These are phyloP conservation scores for Zancudomyces culisetae DNA, from an alignment of 371 early-diverging fungal genomes.

Conservation along the genomic window DNA sequence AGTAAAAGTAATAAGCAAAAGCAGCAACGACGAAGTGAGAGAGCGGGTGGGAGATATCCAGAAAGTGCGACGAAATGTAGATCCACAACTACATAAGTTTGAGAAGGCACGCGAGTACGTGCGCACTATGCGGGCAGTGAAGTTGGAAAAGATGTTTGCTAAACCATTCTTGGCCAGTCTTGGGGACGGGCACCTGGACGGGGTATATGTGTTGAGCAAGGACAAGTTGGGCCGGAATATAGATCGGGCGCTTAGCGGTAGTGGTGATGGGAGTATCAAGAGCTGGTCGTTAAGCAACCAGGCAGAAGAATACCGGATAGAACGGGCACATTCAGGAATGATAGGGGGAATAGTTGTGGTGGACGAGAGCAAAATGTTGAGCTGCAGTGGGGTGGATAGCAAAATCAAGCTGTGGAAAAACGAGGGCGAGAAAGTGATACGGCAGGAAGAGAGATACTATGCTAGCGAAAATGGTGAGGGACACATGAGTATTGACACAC, in stretches of 20 bases:
- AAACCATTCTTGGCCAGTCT: constrained; percentile 93
- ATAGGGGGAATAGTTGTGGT: constrained; percentile 59
- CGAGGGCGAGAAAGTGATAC: not conserved
- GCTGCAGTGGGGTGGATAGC: not conserved
- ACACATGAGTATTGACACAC: constrained; percentile 60
- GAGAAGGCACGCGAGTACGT: constrained; percentile 94
- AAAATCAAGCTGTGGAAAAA: not conserved
- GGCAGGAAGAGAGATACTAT: not conserved
- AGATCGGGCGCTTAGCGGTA: constrained; percentile 64
- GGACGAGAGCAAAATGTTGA: constrained; percentile 20
- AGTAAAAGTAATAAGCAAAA: constrained; percentile 76
- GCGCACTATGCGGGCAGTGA: constrained; percentile 88
- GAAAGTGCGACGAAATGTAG: constrained; percentile 77
- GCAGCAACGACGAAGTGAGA: constrained; percentile 54
- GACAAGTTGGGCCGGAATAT: constrained; percentile 69
- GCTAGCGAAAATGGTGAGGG: no score
- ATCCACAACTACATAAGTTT: constrained; percentile 85
- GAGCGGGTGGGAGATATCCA: constrained; percentile 73
- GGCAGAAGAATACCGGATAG: constrained; percentile 46
- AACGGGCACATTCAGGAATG: constrained; percentile 54
- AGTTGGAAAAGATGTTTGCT: constrained; percentile 92
- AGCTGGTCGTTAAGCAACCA: constrained; percentile 62
- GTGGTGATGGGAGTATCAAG: constrained; percentile 86
- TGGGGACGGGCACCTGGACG: constrained; percentile 85
- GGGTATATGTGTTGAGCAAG: constrained; percentile 89